These are phyloP conservation scores for Chytriomyces sp. DNA, from an alignment of 192 early-diverging fungal species.

Conservation along the genomic window DNA sequence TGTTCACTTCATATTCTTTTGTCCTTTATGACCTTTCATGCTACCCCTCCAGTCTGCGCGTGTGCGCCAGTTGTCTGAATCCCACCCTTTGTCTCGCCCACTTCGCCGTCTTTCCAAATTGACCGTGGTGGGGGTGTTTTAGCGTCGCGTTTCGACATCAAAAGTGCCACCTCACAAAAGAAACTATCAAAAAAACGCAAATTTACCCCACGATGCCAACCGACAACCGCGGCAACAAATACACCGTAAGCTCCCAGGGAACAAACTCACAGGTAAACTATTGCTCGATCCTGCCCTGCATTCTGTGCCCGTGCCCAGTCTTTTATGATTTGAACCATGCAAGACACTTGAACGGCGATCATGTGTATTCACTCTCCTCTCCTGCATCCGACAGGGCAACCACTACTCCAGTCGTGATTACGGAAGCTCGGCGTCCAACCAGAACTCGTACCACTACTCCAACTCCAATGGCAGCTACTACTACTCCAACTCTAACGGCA, in stretches of 20 bases:
- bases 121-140: too few relatives aligned
- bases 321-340: neutral
- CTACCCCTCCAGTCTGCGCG: too few relatives aligned
- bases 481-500: conserved; percentile 7
- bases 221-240: conserved; percentile 10
- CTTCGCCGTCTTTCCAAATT: too few relatives aligned
- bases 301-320: neutral
- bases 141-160: too few relatives aligned
- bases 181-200: neutral
- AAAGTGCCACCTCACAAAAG: neutral
- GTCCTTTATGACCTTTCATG: too few relatives aligned
- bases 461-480: conserved; percentile 17
- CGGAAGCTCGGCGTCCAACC: conserved; percentile 11
- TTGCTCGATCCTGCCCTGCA: neutral
- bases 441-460: conserved; percentile 22
- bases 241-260: neutral
- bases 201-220: neutral
- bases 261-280: neutral
- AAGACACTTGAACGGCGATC: neutral
- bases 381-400: conserved; percentile 1
- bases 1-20: too few relatives aligned
- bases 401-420: conserved; percentile 15
- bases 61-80: too few relatives aligned
- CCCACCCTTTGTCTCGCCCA: too few relatives aligned
- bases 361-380: neutral